Evolutionary conservation across 805 yeast genomes (phyloP), one percentile per base, ranked within the genome.

Genomic region (Candida insectalens): DNA sequence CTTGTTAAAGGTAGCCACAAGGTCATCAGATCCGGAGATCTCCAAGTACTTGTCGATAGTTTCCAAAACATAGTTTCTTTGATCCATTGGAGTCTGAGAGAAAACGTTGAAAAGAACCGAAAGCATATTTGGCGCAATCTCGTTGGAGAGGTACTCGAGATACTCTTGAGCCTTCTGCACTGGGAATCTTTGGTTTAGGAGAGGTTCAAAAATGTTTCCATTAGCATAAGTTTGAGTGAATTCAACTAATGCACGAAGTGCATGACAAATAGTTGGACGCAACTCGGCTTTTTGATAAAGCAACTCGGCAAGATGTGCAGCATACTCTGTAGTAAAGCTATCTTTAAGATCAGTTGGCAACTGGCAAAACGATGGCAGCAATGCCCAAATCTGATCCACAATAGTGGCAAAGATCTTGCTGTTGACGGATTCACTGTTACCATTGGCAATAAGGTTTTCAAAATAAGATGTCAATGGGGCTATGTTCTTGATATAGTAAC

Each of bases 61-160:
- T 41, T 89, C 96, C 38, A 87, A 67, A 33, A 92, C 75, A 54
- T 69, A 85, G 9, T 84, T 83, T 56, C 97, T 75, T 12, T 85
- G 71, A 35, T 83, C 92, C 25, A 92, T 80, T 29, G 74, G 60
- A 8, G 96, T 87, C 45, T 87, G 88, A n/a, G 89, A 74, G 58
- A 83, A 92, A 13, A 92, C 94, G 49, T 92, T 92, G 66, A 89
- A 84, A 33, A 92, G 63, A 15, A 87, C 96, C 9, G 95, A 81
- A 33, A 92, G 64, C 32, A 92, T 52, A 43, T 92, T 88, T 4
- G 83, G 59, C 4, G 95, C 74, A 21, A 48, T 51, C 42, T 73
- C 78, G 0, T 72, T 35, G 0, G 83, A 61, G 37, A 89, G 61
- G 46, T 73, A 83, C 40, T 71, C 69, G 34, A 87, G 43, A 45